Conservation (phyloP, 164 flowering plant species). For the Echeveria elegans region DNA sequence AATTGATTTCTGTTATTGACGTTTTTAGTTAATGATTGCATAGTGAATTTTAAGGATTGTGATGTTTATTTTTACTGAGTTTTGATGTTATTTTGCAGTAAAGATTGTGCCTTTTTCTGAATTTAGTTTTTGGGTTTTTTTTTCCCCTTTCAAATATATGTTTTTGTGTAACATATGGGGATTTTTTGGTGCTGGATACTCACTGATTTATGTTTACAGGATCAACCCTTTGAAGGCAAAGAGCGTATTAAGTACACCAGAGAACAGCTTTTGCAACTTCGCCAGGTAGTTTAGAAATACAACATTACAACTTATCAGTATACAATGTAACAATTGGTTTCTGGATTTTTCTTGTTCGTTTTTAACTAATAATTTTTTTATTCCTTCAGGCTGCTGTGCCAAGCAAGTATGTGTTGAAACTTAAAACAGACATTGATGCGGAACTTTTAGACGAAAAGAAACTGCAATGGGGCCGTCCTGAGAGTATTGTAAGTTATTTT, state of each 20-base stretch:
- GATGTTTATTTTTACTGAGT: not conserved
- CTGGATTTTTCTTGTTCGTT: not conserved
- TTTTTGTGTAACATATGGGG: not conserved
- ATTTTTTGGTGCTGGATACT: not conserved
- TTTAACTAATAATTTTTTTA: not conserved
- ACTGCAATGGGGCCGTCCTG: constrained; percentile 54
- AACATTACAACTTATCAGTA: not conserved
- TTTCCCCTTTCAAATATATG: not conserved
- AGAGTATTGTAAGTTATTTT: constrained; percentile 41
- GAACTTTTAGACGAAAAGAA: constrained; percentile 74
- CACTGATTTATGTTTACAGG: constrained; percentile 12
- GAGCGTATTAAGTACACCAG: constrained; percentile 61
- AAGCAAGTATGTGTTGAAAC: constrained; percentile 56
- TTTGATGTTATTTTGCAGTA: not conserved
- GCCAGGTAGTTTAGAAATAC: constrained; percentile 45
- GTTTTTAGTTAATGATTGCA: constrained; percentile 7
- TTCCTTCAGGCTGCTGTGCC: constrained; percentile 35
- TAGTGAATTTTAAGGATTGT: not conserved
- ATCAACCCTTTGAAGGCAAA: constrained; percentile 51
- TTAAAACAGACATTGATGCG: constrained; percentile 61
- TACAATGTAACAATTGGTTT: not conserved
- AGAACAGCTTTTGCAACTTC: constrained; percentile 67
- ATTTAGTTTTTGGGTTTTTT: not conserved
- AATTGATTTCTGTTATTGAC: constrained; percentile 26
- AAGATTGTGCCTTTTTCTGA: not conserved